Evolutionary conservation across 2,329 filamentous ascomycete genomes (phyloP).

Genomic region (Verticillium nubilum): DNA sequence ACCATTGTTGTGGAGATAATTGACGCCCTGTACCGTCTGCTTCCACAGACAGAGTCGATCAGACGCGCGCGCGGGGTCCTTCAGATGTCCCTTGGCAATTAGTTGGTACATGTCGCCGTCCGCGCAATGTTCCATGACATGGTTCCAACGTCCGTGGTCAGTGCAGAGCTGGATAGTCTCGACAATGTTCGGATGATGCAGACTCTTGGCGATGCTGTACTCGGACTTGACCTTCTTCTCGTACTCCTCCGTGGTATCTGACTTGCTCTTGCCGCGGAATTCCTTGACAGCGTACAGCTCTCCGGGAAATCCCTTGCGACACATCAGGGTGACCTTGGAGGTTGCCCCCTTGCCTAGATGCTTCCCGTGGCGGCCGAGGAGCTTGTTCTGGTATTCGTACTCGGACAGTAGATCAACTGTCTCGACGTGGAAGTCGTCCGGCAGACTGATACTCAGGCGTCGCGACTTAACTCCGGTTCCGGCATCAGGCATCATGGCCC

Average conservation of each 20-base stretch:
- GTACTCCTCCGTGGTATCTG: conserved; percentile 70
- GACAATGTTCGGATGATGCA: conserved; percentile 84
- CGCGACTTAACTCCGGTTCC: conserved; percentile 74
- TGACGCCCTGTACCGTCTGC: conserved; percentile 76
- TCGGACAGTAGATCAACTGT: conserved; percentile 63
- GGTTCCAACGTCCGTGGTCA: conserved; percentile 73
- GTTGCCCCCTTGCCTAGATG: conserved; percentile 77
- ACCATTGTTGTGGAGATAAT: conserved; percentile 76
- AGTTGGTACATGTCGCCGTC: conserved; percentile 76
- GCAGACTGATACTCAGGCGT: conserved; percentile 68
- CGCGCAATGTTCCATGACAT: conserved; percentile 89
- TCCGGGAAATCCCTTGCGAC: conserved; percentile 56
- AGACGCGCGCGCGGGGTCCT: conserved; percentile 53
- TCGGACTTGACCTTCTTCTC: conserved; percentile 88
- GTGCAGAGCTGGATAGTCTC: conserved; percentile 72
- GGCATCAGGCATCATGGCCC: conserved; percentile 58
- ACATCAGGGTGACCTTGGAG: conserved; percentile 77
- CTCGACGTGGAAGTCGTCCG: conserved; percentile 69
- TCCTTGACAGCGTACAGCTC: conserved; percentile 83
- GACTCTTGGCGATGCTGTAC: conserved; percentile 78
- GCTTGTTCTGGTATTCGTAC: conserved; percentile 64
- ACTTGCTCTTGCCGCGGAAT: conserved; percentile 66
- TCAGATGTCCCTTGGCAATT: conserved; percentile 66
- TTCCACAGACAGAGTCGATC: conserved; percentile 85
- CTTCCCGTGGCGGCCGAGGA: conserved; percentile 68